Evolutionary conservation across 1,139 yeast genomes (phyloP), one percentile per base, ranked within the genome.

Genomic region (Saccharomyces uvarum): DNA sequence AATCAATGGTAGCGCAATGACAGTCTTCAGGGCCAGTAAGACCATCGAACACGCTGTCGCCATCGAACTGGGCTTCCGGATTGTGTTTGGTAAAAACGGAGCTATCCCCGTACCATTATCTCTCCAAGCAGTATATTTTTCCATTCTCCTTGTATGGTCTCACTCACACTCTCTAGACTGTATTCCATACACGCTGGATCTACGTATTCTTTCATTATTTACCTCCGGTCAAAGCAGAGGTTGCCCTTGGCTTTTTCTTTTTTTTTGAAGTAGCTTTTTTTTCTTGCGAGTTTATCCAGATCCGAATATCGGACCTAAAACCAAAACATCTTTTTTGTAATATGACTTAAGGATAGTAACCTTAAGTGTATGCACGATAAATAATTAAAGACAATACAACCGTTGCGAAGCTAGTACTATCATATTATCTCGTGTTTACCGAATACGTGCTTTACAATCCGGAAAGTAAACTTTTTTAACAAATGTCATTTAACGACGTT

Each of bases 101-200:
- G 89, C 81, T 16, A 86, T 84, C n/a, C 95, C 95, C 2, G 93
- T 86, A 2, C 88, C 88, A 61, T 82, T 84, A 64, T 86, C 95
- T 68, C 91, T 78, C 81, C 84, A 86, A 57, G 77, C 77, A 42
- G 88, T 81, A 70, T 80, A 86, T 70, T 85, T 85, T 69, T 86
- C 95, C 95, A 86, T 85, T 14, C 9, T 21, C 28, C 13, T n/a
- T 21, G 19, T 46, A 13, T 46, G 9, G 2, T n/a, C 41, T 29
- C 48, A 19, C 41, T 29, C 48, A 19, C 28, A n/a, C 27, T 27
- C 16, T 44, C 19, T 49, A 19, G 13, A 13, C 14, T 16, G 21
- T 16, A 11, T 14, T 33, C 16, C 19, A 14, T 33, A 7, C 21
- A 33, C 42, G 19, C 42, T 7, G 16, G 21, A 19, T 5, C 11